phyloP scores from a whole-genome alignment of 768 basidiomycete species.

The Coprinopsis sp. region DNA sequence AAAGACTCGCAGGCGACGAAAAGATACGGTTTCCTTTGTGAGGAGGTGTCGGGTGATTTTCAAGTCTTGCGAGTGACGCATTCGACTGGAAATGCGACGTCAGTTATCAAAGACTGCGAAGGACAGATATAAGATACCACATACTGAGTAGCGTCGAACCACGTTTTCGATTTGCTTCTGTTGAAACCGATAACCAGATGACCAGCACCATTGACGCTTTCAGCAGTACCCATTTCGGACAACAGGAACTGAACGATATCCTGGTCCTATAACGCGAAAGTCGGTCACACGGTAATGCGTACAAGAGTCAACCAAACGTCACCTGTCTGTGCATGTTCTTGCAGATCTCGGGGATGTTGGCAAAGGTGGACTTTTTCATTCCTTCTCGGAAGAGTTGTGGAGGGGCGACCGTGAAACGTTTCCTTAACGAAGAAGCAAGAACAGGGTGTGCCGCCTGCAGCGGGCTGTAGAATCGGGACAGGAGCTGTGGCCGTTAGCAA shows the following conservation, averaged over 20 bases:
- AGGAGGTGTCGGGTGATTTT: slow-evolving; percentile 94
- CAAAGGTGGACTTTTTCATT: slow-evolving; percentile 96
- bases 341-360: slow-evolving; percentile 96
- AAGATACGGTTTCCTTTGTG: slow-evolving; percentile 98
- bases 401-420: slow-evolving; percentile 95
- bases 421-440: slow-evolving; percentile 73
- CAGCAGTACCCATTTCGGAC: slow-evolving; percentile 97
- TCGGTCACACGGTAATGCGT: neutral
- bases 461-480: slow-evolving; percentile 86
- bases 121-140: slow-evolving; percentile 24
- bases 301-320: slow-evolving; percentile 8
- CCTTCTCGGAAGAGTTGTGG: slow-evolving; percentile 93
- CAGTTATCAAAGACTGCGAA: neutral
- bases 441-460: slow-evolving; percentile 94
- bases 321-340: slow-evolving; percentile 91
- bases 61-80: slow-evolving; percentile 99
- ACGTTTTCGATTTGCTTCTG: slow-evolving; percentile 99
- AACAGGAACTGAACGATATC: slow-evolving; percentile 97
- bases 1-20: slow-evolving; percentile 95
- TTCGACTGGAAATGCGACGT: slow-evolving; percentile 56
- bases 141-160: slow-evolving; percentile 91
- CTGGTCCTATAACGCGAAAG: slow-evolving; percentile 57
- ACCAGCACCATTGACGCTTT: slow-evolving; percentile 90
- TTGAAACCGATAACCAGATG: slow-evolving; percentile 96
- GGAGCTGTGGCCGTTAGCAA: slow-evolving; percentile 50